phyloP scores from a whole-genome alignment of 1,139 yeast genomes.

The Scheffersomyces segobiensis region DNA sequence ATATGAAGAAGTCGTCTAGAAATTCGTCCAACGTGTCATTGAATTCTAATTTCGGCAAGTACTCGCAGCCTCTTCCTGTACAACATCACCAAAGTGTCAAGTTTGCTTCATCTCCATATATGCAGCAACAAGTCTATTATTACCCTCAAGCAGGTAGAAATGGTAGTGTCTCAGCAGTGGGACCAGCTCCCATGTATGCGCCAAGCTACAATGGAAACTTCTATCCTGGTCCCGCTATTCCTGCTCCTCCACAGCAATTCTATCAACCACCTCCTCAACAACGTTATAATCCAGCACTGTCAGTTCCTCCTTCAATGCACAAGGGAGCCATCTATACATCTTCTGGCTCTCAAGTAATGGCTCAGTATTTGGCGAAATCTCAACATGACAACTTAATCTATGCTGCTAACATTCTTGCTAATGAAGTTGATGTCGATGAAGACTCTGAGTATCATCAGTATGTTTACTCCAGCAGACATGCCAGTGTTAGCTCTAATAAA shows the following conservation, averaged over 20 bases:
- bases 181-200: background rate
- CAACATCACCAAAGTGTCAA: constrained; percentile 8
- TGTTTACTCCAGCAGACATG: background rate
- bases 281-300: background rate
- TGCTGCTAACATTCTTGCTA: constrained; percentile 49
- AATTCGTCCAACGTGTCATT: constrained; percentile 28
- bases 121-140: constrained; percentile 16
- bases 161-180: background rate
- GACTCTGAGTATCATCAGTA: constrained; percentile 2
- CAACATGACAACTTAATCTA: constrained; percentile 63
- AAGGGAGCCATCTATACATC: constrained; percentile 26
- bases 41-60: constrained; percentile 17
- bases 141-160: background rate
- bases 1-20: constrained; percentile 14
- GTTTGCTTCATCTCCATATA: constrained; percentile 18
- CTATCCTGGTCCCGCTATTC: constrained; percentile 9
- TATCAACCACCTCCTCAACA: constrained; percentile 6
- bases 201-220: background rate
- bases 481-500: background rate
- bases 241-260: constrained; percentile 8
- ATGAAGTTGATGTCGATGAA: constrained; percentile 16
- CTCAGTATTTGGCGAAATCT: constrained; percentile 70
- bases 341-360: constrained; percentile 75
- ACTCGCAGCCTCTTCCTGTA: constrained; percentile 10
- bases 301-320: constrained; percentile 1